Percentiles rank a stretch among this genome's conserved stretches.
Evolutionary conservation across 83 land plant species (phyloP).

Genomic region (Picea abies): DNA sequence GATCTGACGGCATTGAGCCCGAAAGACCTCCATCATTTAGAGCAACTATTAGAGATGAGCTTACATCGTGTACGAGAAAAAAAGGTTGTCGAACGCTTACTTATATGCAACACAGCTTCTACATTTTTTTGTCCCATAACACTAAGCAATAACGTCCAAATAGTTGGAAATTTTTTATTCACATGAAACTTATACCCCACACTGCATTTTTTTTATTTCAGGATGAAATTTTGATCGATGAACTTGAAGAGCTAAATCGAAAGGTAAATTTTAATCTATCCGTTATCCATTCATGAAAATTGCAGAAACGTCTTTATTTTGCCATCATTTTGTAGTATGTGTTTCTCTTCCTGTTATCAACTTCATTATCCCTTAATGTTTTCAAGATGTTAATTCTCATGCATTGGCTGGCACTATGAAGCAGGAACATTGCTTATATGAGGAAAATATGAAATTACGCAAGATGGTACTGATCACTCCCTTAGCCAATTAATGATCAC

Average conservation of each 20-base stretch:
- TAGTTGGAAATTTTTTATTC: not conserved
- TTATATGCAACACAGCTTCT: not conserved
- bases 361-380: not conserved
- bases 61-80: slow-evolving; percentile 33
- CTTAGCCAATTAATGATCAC: no score
- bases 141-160: not conserved
- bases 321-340: not conserved
- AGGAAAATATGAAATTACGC: slow-evolving; percentile 43
- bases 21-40: slow-evolving; percentile 45
- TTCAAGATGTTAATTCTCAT: no score
- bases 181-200: not conserved
- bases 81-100: slow-evolving; percentile 31
- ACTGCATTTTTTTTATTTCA: slow-evolving; percentile 7
- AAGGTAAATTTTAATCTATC: slow-evolving; percentile 27
- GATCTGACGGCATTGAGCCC: slow-evolving; percentile 38
- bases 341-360: not conserved
- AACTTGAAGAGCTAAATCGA: slow-evolving; percentile 42
- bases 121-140: not conserved
- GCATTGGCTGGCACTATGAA: not conserved
- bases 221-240: slow-evolving; percentile 48
- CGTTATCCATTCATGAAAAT: not conserved
- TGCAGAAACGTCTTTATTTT: not conserved
- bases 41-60: slow-evolving; percentile 56
- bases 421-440: slow-evolving; percentile 43
- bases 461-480: slow-evolving; percentile 24